Evolutionary conservation across 2,329 filamentous ascomycete genomes (phyloP), one percentile per base, ranked within the genome.

Genomic region (Teratosphaeria pseudoeucalypti): DNA sequence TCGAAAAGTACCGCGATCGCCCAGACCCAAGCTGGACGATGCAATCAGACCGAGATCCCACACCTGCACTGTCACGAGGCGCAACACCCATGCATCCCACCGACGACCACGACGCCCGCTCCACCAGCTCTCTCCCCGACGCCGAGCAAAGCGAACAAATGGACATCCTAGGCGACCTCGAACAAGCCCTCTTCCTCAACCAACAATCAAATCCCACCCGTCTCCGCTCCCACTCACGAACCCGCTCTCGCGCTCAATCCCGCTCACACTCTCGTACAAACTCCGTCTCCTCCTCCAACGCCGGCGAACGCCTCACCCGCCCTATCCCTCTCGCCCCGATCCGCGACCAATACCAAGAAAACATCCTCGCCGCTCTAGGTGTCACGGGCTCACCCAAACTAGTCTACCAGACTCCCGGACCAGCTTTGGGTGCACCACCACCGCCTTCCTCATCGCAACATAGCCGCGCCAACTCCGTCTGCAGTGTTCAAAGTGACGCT

Each of bases 401-500:
- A 19, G 70, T 74, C 34, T 74, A 71, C 60, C 64, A 72, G 59
- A 74, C 72, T 19, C 72, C 72, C 26, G 71, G 71, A 29, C 72
- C 72, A 34, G 72, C 72, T 3, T 66, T 71, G 55, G 70, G 68
- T 1, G 66, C 71, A n/a, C 66, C 66, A 6, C 65, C 65, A n/a
- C 54, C 54, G 34, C 29, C 29, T 32, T 32, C 29, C 29, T 37
- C 32, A 56, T 56, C 58, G 10, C 43, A 34, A 23, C 55, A 57
- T 1, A 61, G 58, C 34, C 52, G 63, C 12, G 57, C 57, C n/a
- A 58, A 52, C 49, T 65, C 62, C 4, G 54, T 59, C 11, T 52
- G 27, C 23, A 58, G 58, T 55, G 56, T 19, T 54, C 54, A 6
- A 32, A 56, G n/a, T 34, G 52, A 19, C 39, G 34, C 5, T 19